Base-by-base conservation (phyloP, 2,329 filamentous ascomycete species). In the Penicillium sp. region DNA sequence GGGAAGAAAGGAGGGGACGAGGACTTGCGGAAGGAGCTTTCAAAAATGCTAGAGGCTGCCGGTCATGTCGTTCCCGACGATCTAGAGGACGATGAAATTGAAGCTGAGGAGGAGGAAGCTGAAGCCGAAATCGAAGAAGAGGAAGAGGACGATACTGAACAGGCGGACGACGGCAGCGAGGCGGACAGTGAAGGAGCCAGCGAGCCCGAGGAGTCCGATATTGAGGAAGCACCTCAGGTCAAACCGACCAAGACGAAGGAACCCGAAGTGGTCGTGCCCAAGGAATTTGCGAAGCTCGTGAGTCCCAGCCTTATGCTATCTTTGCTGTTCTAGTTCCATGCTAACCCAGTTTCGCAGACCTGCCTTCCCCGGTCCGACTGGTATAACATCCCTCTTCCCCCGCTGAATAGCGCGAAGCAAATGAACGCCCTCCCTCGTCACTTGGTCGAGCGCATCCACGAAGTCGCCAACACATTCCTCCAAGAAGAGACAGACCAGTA, bases 401-500 rank as follows among this genome's bases (percentile, higher is more conserved):
- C 69, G n/a, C 70, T 87, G 31, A 71, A 79, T 33, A 63, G 75
- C 45, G 72, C 79, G 24, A 74, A 76, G 59, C 69, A 76, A 41
- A 70, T 74, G 46, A 70, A 73, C 33, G 66, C 71, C 24, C 73
- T 80, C 31, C 76, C 82, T 41, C 77, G 76, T 38, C 73, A 78
- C 52, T 66, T 82, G 18, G 70, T 86, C 52, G 79, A 84, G 40
- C 79, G 79, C 42, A 68, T 86, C n/a, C 76, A 73, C 47, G 75
- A 84, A 13, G 85, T 95, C 69, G 91, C 90, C 3, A 82, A 84
- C 55, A 78, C 81, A 9, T 78, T 97, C 6, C 76, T 97, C 18
- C 86, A 95, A 48, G 79, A 84, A 24, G 94, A 99, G 67, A 88
- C 88, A 55, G 79, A 83, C 36, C 78, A 83, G 42, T 99, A 96